Evolutionary conservation across 495 filamentous ascomycete genomes (phyloP), one percentile per base, ranked within the genome.

Genomic region (Hamigera avellanea): DNA sequence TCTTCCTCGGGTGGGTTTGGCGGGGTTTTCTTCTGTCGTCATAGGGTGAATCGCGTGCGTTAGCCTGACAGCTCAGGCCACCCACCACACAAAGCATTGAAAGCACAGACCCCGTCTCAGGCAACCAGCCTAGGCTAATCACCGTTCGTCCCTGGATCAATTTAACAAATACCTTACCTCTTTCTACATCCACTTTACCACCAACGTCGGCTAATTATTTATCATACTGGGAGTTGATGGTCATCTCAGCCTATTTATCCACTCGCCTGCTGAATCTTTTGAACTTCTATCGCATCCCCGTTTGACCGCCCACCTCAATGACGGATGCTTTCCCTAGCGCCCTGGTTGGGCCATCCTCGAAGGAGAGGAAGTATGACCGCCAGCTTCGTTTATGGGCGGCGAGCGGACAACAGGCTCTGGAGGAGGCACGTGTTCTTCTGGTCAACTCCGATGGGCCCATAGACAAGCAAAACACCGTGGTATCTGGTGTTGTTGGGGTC

Each of bases 351-450:
- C 85, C 85, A 23, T 79, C 80, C 30, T 84, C 85, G 25, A 91
- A 89, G 56, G 86, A 93, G 54, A 83, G 80, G 59, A 91, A 85
- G 54, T 99, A 99, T 64, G 91, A 99, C 53, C 76, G 91, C 15
- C 91, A 99, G 53, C 76, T 99, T 16, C 83, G 93, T 19, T 62
- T 99, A 17, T 99, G 91, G 91, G 91, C 86, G 36, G 86, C 88
- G 7, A 87, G 70, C 39, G 91, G 91, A 9, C 91, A 99, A 57
- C 71, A 80, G 46, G 86, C 85, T 1, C 72, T 99, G 2, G 93
- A 99, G 54, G 76, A 85, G 19, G 78, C 93, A 2, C 85, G 88
- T 40, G 77, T 99, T 6, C 69, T 95, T 13, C 69, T 99, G 14
- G 64, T 99, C 36, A 94, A 93, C 54, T 82, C 79, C 8, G 62